Conservation (phyloP, 495 filamentous ascomycete species). For the Talaromyces thailandensis region DNA sequence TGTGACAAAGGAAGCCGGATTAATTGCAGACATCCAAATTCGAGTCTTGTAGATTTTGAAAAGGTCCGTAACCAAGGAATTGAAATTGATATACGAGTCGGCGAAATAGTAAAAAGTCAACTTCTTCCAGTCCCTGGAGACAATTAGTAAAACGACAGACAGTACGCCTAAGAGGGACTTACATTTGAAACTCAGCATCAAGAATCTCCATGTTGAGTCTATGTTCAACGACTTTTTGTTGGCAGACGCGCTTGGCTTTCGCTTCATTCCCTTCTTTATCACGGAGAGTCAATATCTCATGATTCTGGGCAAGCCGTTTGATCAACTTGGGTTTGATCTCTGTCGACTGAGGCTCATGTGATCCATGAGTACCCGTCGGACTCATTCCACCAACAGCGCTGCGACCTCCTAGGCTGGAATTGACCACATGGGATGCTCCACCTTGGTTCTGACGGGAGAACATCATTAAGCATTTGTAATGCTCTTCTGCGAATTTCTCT, state of each 20-base stretch:
- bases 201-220: constrained; percentile 96
- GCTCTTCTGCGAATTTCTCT: constrained; percentile 81
- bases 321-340: constrained; percentile 94
- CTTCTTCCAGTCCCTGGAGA: constrained; percentile 90
- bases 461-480: constrained; percentile 96
- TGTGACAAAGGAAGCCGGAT: constrained; percentile 93
- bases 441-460: constrained; percentile 65
- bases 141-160: neutral
- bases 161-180: constrained; percentile 23
- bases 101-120: constrained; percentile 98
- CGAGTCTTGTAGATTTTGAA: constrained; percentile 99
- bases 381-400: constrained; percentile 70
- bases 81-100: constrained; percentile 98
- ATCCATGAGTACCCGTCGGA: constrained; percentile 57
- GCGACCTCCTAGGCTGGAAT: constrained; percentile 32
- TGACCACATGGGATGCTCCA: constrained; percentile 50
- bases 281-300: constrained; percentile 76
- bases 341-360: constrained; percentile 61
- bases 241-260: constrained; percentile 91
- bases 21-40: constrained; percentile 99
- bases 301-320: constrained; percentile 81
- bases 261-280: constrained; percentile 98
- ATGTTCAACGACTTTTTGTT: constrained; percentile 92
- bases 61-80: constrained; percentile 88
- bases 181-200: constrained; percentile 99